Evolutionary conservation across 257 asterid species (phyloP), one percentile per base, ranked within the genome.

Genomic region (Scutellaria baicalensis): DNA sequence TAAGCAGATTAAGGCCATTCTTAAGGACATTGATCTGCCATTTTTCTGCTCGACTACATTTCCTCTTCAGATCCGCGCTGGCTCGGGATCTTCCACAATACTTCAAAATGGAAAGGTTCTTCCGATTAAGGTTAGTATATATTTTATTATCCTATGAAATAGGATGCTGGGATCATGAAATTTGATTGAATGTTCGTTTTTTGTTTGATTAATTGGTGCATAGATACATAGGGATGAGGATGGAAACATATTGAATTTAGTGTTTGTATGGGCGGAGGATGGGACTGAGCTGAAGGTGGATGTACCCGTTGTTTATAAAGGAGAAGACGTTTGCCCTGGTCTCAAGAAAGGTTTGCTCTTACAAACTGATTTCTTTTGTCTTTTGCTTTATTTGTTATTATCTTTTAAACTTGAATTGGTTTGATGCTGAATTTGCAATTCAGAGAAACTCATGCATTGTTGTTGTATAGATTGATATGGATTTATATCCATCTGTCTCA

Each of bases 251-350:
- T 64, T 91, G 88, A 93, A 93, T 77, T 77, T 93, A 89, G 97
- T 91, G 64, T 81, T 93, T 44, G 96, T 87, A 2, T 93, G 97
- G 99, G 97, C 95, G n/a, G 97, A 93, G 79, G 96, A 91, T 10
- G 96, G 96, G 36, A 77, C 92, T 4, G 78, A 82, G 57, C 79
- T 91, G 27, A 83, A 81, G 85, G 97, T 93, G 38, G 93, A 93
- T 12, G 89, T 91, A 76, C 97, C 97, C 10, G 74, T 89, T 66
- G 95, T 87, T 74, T 89, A 83, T 42, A 89, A 83, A 74, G 99
- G 99, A 51, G 89, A 85, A 77, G 93, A 89, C 64, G 87, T 58
- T 48, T 91, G 91, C 78, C 96, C 92, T n/a, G 99, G 99, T 42
- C 73, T 93, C 51, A 86, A 82, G 79, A 93, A 93, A 91, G 97